Conservation (phyloP, 495 filamentous ascomycete species). For the Copromyces sp. region DNA sequence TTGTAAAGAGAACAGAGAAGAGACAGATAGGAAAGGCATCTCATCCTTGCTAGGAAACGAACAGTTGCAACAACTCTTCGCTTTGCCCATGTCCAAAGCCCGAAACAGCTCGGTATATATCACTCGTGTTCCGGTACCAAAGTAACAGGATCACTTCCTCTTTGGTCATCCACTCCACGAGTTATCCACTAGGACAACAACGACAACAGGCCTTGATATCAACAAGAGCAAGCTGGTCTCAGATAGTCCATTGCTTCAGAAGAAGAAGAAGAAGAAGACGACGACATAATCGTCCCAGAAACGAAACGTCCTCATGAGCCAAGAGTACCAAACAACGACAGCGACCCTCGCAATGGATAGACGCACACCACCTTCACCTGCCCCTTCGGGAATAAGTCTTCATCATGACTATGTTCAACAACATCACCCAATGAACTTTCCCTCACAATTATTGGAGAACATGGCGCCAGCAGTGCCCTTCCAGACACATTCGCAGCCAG, state of each 20-base stretch:
- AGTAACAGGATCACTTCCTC: neutral
- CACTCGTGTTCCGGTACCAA: neutral
- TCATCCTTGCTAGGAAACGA: neutral
- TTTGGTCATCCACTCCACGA: neutral
- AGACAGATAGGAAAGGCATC: neutral
- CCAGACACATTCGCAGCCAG: slow-evolving; percentile 30
- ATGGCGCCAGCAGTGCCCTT: slow-evolving; percentile 10
- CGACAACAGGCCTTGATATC: neutral
- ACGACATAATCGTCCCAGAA: neutral
- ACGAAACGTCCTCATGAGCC: neutral
- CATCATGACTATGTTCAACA: slow-evolving; percentile 39
- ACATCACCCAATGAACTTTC: slow-evolving; percentile 31
- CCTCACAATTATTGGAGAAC: slow-evolving; percentile 11
- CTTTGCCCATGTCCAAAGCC: neutral
- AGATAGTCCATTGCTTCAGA: neutral
- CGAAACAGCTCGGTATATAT: neutral
- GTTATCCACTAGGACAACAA: neutral
- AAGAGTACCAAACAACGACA: neutral
- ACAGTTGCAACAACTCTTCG: neutral
- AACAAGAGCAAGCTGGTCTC: neutral
- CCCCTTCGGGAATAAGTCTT: slow-evolving; percentile 30
- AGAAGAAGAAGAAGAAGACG: neutral
- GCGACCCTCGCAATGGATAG: slow-evolving; percentile 23
- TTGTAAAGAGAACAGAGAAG: neutral
- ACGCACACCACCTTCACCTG: slow-evolving; percentile 31